phyloP scores from a whole-genome alignment of 2,329 filamentous ascomycete genomes.

The Fusarium sp. region DNA sequence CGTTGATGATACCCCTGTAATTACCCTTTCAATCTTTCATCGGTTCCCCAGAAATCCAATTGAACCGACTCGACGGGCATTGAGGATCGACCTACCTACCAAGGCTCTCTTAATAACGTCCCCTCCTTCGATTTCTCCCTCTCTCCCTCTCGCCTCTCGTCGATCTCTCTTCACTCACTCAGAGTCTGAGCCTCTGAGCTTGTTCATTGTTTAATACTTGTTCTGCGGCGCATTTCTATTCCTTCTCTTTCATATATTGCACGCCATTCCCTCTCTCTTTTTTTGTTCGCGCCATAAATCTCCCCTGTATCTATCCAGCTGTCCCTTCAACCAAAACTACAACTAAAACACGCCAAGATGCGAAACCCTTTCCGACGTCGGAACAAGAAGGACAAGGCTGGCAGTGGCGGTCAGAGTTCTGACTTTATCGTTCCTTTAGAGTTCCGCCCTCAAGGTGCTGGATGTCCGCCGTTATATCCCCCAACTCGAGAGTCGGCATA shows the following conservation, averaged over 20 bases:
- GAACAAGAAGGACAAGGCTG: conserved; percentile 53
- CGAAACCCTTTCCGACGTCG: conserved; percentile 55
- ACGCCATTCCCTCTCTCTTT: neutral
- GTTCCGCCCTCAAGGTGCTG: conserved; percentile 46
- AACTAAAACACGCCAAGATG: conserved; percentile 48
- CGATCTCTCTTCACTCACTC: conserved; percentile 6
- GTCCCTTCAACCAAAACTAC: conserved; percentile 16
- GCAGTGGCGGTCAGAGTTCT: conserved; percentile 41
- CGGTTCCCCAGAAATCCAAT: conserved; percentile 38
- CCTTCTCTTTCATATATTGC: conserved; percentile 6
- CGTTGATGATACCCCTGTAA: conserved; percentile 31
- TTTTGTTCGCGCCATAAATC: conserved; percentile 5
- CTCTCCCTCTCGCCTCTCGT: conserved; percentile 25
- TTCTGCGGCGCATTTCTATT: conserved; percentile 7
- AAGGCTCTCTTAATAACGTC: conserved; percentile 25
- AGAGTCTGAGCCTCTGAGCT: conserved; percentile 8
- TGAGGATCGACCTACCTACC: conserved; percentile 11
- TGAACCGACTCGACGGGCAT: conserved; percentile 4
- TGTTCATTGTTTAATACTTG: conserved; percentile 10
- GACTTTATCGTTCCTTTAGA: conserved; percentile 48
- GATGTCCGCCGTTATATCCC: conserved; percentile 49
- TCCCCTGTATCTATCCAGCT: conserved; percentile 15
- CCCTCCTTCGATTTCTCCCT: conserved; percentile 29
- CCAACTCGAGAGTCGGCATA: conserved; percentile 58
- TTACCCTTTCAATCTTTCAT: conserved; percentile 22